Base-by-base conservation (phyloP, 805 yeast genomes). In the Candida anglica region DNA sequence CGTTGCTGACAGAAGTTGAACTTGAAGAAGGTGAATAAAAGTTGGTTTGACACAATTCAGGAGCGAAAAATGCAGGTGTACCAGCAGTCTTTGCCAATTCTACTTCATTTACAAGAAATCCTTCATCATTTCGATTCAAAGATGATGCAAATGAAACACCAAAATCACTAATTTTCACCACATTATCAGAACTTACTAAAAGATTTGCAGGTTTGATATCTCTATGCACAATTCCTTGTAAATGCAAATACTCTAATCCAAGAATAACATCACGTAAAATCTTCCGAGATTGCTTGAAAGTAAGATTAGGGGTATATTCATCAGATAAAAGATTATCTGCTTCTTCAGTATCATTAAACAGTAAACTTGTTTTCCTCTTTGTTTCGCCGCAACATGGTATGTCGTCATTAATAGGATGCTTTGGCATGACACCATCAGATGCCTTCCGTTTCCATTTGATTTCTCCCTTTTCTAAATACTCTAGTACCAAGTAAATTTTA, bases 1-100 rank as follows among this genome's bases (percentile, higher is more conserved):
- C 2, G 49, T 15, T 6, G 49, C 43, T 2, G 57, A 53, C 7
- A 29, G 41, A 24, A 10, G 33, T 27, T 11, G 32, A 24, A 17
- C 34, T 28, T 1, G 50, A 38, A 6, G 52, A 29, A 10, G 58
- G 34, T 3, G 29, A 13, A 9, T 8, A 44, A 33, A 57, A 71
- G 36, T 73, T 76, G 1, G 85, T 79, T 34, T 72, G 70, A 52
- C 96, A 89, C 30, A 89, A 68, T 54, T 93, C 99, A 1, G 62
- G 62, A 0, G 96, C 93, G 47, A 85, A 79, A 55, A 87, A 91
- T 0, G 96, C 97, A 2, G 98, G 98, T 0, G 98, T 91, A 4
- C 98, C 98, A 0, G 95, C 98, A 0, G 98, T 91, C 57, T 89
- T 91, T 2, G 96, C 94, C 41, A 91, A 67, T 47, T 91, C 97